Conservation (phyloP, 805 yeast species). For the Suhomyces xylopsoci region DNA sequence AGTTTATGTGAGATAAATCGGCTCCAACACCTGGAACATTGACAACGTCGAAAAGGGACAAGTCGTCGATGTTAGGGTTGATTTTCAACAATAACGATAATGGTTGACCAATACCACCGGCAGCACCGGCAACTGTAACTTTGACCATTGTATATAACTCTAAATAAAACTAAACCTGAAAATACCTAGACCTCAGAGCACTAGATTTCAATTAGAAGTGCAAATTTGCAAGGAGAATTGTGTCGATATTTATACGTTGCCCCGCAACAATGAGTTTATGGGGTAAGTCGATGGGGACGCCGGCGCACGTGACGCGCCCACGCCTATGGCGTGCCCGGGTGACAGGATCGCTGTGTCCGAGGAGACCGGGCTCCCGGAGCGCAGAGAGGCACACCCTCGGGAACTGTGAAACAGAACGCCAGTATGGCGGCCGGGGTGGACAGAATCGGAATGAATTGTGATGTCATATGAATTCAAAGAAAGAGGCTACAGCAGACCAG, state of each 20-base stretch:
- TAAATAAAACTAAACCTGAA: background rate
- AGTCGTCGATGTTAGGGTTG: conserved; percentile 56
- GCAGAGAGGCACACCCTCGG: background rate
- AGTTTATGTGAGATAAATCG: conserved; percentile 79
- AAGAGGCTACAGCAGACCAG: background rate
- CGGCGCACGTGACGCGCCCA: background rate
- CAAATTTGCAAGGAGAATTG: background rate
- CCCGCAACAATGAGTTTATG: background rate
- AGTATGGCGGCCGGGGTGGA: background rate
- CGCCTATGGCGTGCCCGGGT: background rate
- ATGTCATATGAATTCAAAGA: background rate
- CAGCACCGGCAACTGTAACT: conserved; percentile 87
- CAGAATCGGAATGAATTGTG: background rate
- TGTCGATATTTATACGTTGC: background rate
- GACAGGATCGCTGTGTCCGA: conserved; percentile 2
- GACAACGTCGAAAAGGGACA: conserved; percentile 83
- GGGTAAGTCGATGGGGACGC: background rate
- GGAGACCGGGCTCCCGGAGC: background rate
- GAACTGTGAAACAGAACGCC: background rate
- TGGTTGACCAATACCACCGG: conserved; percentile 95
- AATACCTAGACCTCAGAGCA: background rate
- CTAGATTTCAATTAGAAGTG: background rate
- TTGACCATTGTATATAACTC: conserved; percentile 44
- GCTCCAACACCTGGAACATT: conserved; percentile 85
- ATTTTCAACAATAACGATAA: conserved; percentile 77